Conservation (phyloP, 169 alveolate genomes). For the Cryptosporidium tyzzeri region DNA sequence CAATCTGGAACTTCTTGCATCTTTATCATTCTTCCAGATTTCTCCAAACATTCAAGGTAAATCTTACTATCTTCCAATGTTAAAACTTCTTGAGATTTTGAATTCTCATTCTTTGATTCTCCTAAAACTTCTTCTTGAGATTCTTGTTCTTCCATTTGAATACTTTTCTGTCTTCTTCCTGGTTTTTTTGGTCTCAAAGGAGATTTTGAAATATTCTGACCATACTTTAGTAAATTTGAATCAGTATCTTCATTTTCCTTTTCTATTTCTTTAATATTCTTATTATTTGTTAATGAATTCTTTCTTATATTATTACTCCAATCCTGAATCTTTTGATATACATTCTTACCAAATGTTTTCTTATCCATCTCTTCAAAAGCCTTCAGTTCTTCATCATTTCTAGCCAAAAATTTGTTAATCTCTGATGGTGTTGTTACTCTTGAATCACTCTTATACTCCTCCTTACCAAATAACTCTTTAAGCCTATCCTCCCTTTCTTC, state of each 20-base stretch:
- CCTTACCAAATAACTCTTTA: constrained; percentile 84
- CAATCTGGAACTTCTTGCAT: constrained; percentile 64
- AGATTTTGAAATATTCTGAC: constrained; percentile 28
- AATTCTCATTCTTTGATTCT: not conserved
- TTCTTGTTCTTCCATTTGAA: not conserved
- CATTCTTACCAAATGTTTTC: constrained; percentile 84
- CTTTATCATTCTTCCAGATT: constrained; percentile 44
- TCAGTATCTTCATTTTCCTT: not conserved
- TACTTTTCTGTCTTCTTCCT: constrained; percentile 52
- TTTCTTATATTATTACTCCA: constrained; percentile 16
- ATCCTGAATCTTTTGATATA: constrained; percentile 75
- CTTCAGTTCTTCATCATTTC: constrained; percentile 88
- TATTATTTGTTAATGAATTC: not conserved
- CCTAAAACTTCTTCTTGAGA: not conserved
- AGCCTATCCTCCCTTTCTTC: constrained; percentile 87
- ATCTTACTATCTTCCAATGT: constrained; percentile 28
- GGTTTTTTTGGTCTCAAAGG: constrained; percentile 63
- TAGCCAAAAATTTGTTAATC: constrained; percentile 86
- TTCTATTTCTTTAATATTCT: not conserved
- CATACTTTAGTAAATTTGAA: constrained; percentile 15
- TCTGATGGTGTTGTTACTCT: constrained; percentile 85
- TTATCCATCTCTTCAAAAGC: constrained; percentile 86
- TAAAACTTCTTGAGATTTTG: not conserved
- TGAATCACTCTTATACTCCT: constrained; percentile 84
- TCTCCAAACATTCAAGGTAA: constrained; percentile 45